Conservation (phyloP, 2,329 filamentous ascomycete species). For the Paraconiothyrium sp. region DNA sequence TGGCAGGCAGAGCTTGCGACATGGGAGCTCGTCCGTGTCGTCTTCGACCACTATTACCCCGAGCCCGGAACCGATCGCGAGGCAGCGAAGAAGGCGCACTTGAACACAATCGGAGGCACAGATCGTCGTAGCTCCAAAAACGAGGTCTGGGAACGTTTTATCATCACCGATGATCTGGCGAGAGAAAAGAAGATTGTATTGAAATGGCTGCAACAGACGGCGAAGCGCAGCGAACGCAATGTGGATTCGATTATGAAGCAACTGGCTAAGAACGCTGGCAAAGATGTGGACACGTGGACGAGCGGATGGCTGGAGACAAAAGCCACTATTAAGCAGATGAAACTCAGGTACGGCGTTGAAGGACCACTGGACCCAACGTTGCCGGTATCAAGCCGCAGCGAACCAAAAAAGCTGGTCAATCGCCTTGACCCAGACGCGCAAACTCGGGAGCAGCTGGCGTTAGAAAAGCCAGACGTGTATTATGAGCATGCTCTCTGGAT, state of each 20-base stretch:
- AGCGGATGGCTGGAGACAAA: conserved; percentile 94
- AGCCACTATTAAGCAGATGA: conserved; percentile 87
- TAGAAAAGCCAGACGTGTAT: conserved; percentile 85
- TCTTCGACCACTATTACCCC: conserved; percentile 74
- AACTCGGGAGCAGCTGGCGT: conserved; percentile 77
- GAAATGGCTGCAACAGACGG: conserved; percentile 85
- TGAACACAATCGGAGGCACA: conserved; percentile 43
- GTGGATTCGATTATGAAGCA: conserved; percentile 80
- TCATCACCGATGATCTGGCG: conserved; percentile 76
- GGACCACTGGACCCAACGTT: conserved; percentile 48
- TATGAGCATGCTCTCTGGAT: conserved; percentile 93
- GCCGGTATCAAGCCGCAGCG: conserved; percentile 54
- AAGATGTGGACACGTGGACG: conserved; percentile 71
- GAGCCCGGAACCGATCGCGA: conserved; percentile 44
- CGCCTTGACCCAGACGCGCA: conserved; percentile 92
- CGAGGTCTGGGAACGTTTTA: conserved; percentile 77
- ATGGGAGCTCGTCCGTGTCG: conserved; percentile 83
- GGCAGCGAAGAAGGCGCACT: conserved; percentile 42
- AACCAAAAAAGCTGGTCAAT: conserved; percentile 74
- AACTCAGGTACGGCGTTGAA: conserved; percentile 70
- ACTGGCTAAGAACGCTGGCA: conserved; percentile 74
- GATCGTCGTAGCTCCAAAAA: conserved; percentile 66
- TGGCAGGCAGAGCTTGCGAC: conserved; percentile 88
- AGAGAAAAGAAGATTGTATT: conserved; percentile 82
- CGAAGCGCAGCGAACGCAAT: conserved; percentile 71